Percentiles rank a stretch among this genome's conserved stretches.
These are phyloP conservation scores for Leptodermis oblonga DNA, from an alignment of 257 asterid genomes.

Conservation along the genomic window DNA sequence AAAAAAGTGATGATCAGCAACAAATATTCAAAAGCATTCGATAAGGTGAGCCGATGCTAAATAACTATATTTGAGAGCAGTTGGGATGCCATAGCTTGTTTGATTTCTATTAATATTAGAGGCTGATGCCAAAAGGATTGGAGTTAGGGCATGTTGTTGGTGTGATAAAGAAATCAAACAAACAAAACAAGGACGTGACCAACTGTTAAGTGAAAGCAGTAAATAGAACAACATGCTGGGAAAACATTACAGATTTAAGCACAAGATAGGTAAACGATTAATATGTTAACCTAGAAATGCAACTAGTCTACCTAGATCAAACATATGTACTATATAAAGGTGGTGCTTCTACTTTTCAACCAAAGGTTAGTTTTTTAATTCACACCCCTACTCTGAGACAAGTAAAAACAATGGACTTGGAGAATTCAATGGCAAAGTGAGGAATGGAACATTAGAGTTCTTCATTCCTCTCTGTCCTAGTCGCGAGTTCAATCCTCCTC, in stretches of 20 bases:
- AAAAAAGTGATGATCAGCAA: constrained; percentile 8
- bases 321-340: background rate
- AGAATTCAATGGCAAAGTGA: background rate
- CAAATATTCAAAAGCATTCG: background rate
- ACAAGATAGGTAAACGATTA: background rate
- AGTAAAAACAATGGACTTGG: background rate
- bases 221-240: background rate
- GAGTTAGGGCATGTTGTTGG: background rate
- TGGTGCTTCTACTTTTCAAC: background rate
- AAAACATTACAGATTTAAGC: constrained; percentile 1
- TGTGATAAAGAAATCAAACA: background rate
- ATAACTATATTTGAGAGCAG: background rate
- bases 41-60: background rate
- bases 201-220: background rate
- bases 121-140: background rate
- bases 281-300: background rate
- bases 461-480: background rate
- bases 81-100: background rate
- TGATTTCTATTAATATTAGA: background rate
- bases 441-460: background rate
- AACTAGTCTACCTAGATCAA: background rate
- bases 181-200: background rate
- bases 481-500: background rate
- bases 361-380: background rate
- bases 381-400: background rate